Base-by-base conservation (phyloP, 2,329 filamentous ascomycete genomes). In the Colletotrichum tropicicola region DNA sequence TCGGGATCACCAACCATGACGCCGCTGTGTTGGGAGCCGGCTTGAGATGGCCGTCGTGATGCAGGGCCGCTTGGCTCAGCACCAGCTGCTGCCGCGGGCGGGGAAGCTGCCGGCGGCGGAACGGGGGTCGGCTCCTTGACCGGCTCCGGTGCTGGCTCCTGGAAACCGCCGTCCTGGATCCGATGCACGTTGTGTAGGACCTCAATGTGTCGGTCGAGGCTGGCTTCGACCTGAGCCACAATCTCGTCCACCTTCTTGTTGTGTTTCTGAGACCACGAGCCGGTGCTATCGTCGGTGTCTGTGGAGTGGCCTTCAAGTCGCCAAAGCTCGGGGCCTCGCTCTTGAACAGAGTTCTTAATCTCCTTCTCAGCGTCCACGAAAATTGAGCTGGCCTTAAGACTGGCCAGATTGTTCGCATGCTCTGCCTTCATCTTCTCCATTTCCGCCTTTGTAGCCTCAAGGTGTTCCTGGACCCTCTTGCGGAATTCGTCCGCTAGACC, bases 401-500 rank as follows among this genome's bases (percentile, higher is more conserved):
- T 91, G 23, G 89, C 88, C 80, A 98, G 86, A 61, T 90, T 87
- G 72, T 88, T 89, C 3, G 88, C 89, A 75, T 99, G 95, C 27
- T 91, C 88, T 32, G 87, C 87, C 77, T 93, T 93, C 87, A 98
- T 90, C 70, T 88, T 89, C 70, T 94, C 91, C 59, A 98, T 93
- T 72, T 98, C 94, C 1, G 88, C 88, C 66, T 92, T 88, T 53
- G 92, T 91, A 27, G 91, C 87, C 8, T 87, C 85, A 10, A 96
- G 85, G 73, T 92, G 91, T 49, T 91, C 87, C 21, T 87, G 81
- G 2, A 94, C 92, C 35, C 94, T 89, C 73, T 91, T 91, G 61
- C 91, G 89, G 77, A 98, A 98, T 70, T 96, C 91, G 45, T 93
- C 90, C 1, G 94, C 88, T 72, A 95, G 88, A n/a, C 88, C 91